These are phyloP conservation scores for Fusarium falciforme DNA, from an alignment of 2,329 filamentous ascomycete species.

Conservation along the genomic window DNA sequence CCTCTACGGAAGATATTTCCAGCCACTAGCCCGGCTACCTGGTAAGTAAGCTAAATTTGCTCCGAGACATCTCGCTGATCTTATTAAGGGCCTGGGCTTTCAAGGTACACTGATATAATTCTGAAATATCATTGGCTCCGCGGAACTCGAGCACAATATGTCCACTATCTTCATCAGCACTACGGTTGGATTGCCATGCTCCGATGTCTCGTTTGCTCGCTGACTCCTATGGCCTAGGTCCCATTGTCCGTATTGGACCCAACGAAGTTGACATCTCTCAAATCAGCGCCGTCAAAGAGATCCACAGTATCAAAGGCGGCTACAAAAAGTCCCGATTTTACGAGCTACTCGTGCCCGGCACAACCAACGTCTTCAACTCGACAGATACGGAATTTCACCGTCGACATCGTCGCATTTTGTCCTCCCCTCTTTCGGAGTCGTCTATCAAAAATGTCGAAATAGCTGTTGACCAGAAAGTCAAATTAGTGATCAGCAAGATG, in stretches of 20 bases:
- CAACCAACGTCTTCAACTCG: not conserved
- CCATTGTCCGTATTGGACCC: conserved; percentile 5
- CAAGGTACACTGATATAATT: not conserved
- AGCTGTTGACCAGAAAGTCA: not conserved
- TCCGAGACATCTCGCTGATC: not conserved
- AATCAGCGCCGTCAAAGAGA: conserved; percentile 4
- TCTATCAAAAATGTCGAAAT: not conserved
- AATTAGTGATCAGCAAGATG: not conserved
- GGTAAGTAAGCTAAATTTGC: not conserved
- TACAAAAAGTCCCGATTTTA: conserved; percentile 9
- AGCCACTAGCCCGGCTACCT: not conserved
- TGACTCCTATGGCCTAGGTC: not conserved
- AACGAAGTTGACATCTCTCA: not conserved
- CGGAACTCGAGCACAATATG: not conserved
- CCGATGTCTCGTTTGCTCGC: not conserved
- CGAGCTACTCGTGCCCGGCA: not conserved
- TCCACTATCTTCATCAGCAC: not conserved
- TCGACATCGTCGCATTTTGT: not conserved
- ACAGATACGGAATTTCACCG: conserved; percentile 5
- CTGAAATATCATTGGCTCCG: not conserved
- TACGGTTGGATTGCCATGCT: not conserved
- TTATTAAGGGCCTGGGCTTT: not conserved
- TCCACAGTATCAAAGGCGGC: conserved; percentile 2
- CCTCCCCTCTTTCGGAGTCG: not conserved
- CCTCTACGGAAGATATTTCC: not conserved